phyloP scores from a whole-genome alignment of 306 rosid genomes.

The Vigna reflexopilosa region DNA sequence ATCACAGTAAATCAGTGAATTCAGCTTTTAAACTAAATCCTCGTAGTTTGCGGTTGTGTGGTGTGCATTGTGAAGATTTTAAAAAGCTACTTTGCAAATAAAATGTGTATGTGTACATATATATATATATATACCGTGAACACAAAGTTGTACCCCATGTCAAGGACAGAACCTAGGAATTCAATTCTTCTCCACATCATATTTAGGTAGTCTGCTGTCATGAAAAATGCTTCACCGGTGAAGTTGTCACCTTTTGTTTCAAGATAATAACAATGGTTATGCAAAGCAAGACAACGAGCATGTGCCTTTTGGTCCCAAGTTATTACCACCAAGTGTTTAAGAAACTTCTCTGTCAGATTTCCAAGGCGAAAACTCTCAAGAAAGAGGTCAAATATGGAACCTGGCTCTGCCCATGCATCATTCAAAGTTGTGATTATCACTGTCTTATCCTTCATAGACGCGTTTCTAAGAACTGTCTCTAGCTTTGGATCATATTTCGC shows the following conservation, averaged over 20 bases:
- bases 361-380: slow-evolving; percentile 75
- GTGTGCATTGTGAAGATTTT: neutral
- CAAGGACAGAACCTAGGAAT: slow-evolving; percentile 65
- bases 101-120: neutral
- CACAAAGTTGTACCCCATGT: slow-evolving; percentile 75
- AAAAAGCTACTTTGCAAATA: neutral
- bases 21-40: neutral
- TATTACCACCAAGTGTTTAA: slow-evolving; percentile 71
- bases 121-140: slow-evolving; percentile 64
- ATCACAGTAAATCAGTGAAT: neutral
- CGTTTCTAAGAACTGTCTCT: slow-evolving; percentile 53
- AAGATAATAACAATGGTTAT: slow-evolving; percentile 70
- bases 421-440: slow-evolving; percentile 78
- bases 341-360: slow-evolving; percentile 58
- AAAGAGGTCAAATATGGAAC: slow-evolving; percentile 78
- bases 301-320: slow-evolving; percentile 78
- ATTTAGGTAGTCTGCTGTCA: slow-evolving; percentile 66
- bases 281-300: slow-evolving; percentile 63
- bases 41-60: neutral
- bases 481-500: slow-evolving; percentile 41
- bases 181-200: slow-evolving; percentile 93
- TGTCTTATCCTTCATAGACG: slow-evolving; percentile 68
- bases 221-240: slow-evolving; percentile 67
- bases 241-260: slow-evolving; percentile 62
- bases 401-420: slow-evolving; percentile 89